phyloP scores from a whole-genome alignment of 495 filamentous ascomycete species.

The Thermothielavioides terrestris region DNA sequence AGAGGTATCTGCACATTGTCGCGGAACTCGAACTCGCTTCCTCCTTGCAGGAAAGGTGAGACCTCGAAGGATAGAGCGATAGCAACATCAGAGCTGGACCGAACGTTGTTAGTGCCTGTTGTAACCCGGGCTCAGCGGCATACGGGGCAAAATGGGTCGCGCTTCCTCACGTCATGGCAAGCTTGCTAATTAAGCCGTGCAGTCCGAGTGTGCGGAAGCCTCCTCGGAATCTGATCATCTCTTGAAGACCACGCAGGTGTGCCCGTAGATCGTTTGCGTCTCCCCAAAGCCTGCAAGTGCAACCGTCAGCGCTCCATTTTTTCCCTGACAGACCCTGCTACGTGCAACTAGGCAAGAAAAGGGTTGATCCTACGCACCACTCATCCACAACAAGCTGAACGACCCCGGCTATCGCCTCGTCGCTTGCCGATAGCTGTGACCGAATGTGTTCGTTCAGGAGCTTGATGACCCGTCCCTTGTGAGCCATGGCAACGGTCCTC shows the following conservation, averaged over 20 bases:
- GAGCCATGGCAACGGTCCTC: slow-evolving; percentile 26
- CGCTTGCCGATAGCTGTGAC: slow-evolving; percentile 22
- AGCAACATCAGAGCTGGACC: slow-evolving; percentile 21
- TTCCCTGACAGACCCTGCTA: background rate
- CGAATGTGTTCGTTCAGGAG: slow-evolving; percentile 30
- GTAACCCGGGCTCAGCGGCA: background rate
- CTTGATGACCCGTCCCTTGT: slow-evolving; percentile 28
- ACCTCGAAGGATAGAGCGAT: slow-evolving; percentile 30
- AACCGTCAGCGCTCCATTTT: background rate
- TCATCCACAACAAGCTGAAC: slow-evolving; percentile 31
- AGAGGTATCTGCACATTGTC: slow-evolving; percentile 22
- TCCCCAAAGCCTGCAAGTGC: slow-evolving; percentile 26
- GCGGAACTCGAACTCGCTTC: slow-evolving; percentile 23
- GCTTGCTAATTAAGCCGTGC: slow-evolving; percentile 30
- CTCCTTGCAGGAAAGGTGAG: slow-evolving; percentile 19
- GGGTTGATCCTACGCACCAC: slow-evolving; percentile 17
- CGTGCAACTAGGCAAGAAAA: background rate
- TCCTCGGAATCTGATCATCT: slow-evolving; percentile 29
- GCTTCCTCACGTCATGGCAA: slow-evolving; percentile 33
- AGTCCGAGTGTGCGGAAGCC: slow-evolving; percentile 30
- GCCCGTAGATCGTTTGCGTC: slow-evolving; percentile 22
- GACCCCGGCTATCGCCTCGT: slow-evolving; percentile 30
- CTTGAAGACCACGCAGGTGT: slow-evolving; percentile 26
- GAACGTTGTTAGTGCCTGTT: background rate
- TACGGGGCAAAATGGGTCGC: background rate